Conservation (phyloP, 352 stramenopile genomes). For the Thalassiosira exigua region DNA sequence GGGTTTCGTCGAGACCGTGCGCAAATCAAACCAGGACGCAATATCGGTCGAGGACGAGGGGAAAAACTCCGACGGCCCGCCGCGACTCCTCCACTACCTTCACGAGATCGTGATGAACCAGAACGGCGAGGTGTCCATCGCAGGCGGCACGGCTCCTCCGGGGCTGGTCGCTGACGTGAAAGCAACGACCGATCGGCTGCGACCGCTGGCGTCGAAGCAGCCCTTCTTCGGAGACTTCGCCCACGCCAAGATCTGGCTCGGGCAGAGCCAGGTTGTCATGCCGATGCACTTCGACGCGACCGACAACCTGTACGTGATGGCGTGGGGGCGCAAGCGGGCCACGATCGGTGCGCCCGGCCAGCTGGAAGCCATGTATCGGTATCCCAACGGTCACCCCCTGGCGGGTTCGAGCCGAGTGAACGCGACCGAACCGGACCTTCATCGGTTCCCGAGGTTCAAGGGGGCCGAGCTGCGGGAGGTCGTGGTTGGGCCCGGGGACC, state of each 20-base stretch:
- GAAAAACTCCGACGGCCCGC: not conserved
- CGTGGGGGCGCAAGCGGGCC: constrained; percentile 66
- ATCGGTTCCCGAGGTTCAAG: constrained; percentile 60
- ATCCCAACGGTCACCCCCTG: not conserved
- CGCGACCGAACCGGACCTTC: constrained; percentile 56
- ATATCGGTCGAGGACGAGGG: not conserved
- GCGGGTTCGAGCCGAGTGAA: constrained; percentile 63
- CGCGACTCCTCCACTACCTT: constrained; percentile 10
- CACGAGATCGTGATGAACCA: constrained; percentile 23
- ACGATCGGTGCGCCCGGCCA: constrained; percentile 18
- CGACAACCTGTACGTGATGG: constrained; percentile 79
- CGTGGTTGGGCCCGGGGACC: constrained; percentile 68
- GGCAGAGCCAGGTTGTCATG: constrained; percentile 64
- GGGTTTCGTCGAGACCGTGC: constrained; percentile 13
- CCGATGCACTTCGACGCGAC: constrained; percentile 81
- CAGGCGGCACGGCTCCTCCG: not conserved
- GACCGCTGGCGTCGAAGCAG: not conserved
- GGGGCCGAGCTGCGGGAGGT: constrained; percentile 43
- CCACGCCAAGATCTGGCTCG: constrained; percentile 62
- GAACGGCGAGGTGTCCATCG: constrained; percentile 1
- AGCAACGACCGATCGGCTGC: not conserved
- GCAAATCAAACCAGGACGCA: not conserved
- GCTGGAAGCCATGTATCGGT: constrained; percentile 71
- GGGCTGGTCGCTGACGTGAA: not conserved
- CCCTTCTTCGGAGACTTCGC: constrained; percentile 7